These are phyloP conservation scores for Quercus suber DNA, from an alignment of 306 rosid species.

Conservation along the genomic window DNA sequence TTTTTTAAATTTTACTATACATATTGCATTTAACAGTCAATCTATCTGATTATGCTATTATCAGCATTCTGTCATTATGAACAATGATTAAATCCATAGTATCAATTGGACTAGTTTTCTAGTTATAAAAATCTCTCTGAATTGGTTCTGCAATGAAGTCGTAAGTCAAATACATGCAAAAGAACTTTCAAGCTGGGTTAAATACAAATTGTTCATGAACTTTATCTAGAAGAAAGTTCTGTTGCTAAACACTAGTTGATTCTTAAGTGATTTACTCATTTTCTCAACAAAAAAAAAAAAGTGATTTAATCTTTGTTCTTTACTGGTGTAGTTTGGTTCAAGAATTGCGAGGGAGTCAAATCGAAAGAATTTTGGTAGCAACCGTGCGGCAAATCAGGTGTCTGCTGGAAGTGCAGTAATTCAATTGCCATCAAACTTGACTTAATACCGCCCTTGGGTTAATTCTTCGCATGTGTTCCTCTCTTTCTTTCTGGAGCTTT, in stretches of 20 bases:
- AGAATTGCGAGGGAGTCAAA: slow-evolving; percentile 96
- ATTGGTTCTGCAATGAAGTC: background rate
- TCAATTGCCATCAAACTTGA: slow-evolving; percentile 28
- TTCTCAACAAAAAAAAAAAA: too few species aligned
- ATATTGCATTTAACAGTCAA: background rate
- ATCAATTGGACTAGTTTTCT: background rate
- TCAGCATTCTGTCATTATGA: too few species aligned
- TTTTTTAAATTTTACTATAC: background rate
- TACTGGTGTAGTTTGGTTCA: slow-evolving; percentile 76
- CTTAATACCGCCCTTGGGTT: slow-evolving; percentile 13
- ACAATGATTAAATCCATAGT: background rate
- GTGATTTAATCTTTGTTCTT: slow-evolving; percentile 22
- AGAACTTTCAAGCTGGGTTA: background rate
- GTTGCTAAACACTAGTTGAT: background rate
- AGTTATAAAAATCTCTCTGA: background rate
- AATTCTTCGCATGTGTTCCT: slow-evolving; percentile 3
- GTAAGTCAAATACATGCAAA: background rate
- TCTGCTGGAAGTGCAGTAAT: slow-evolving; percentile 89
- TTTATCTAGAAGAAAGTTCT: background rate
- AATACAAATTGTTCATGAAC: background rate
- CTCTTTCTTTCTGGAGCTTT: background rate
- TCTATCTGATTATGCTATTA: background rate
- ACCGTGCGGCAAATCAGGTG: slow-evolving; percentile 93
- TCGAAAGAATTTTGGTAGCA: slow-evolving; percentile 83
- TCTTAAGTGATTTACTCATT: slow-evolving; percentile 16